Evolutionary conservation across 2,329 filamentous ascomycete genomes (phyloP), one percentile per base, ranked within the genome.

Genomic region (Hymenoscyphus infarciens): DNA sequence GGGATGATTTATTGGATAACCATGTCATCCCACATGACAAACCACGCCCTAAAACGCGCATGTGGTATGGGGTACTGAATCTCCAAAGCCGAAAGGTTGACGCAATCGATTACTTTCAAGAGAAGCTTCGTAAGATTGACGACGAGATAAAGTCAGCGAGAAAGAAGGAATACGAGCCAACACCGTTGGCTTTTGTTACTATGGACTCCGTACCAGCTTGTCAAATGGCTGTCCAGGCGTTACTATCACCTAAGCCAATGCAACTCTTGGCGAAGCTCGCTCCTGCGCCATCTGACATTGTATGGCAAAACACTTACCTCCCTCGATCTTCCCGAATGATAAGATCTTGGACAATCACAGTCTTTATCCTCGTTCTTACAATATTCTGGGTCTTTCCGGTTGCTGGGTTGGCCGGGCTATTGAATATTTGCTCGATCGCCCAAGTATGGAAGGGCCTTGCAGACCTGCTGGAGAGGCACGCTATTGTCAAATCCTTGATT

Each of bases 221-320:
- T 69, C 95, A 99, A 78, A 97, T 98, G 92, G 91, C 93, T 27
- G 91, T 97, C 53, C 95, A 99, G 76, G 93, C 95, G 3, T 88
- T 96, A 11, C 86, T 99, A 60, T 94, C 98, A 72, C 92, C 95
- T 3, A 88, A 90, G 11, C 95, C 96, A 0, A 88, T 93, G 63
- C 89, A 90, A 64, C 82, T 99, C 5, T 80, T 97, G 60, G 93
- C 94, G 8, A 93, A 92, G 64, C 83, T 90, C 31, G 93, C 94
- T 2, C 95, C 95, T 0, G 87, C 94, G 1, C 95, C 95, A 0
- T 87, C 90, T 0, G 94, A 98, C 73, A 87, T 99, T n/a, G 86
- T 98, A 11, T 99, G 96, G 95, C 83, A 83, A 66, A 97, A 98
- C 72, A 98, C 92, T 0, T 99, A 99, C 72, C 78, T 92, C 1